A percentile compares a stretch with the other conserved stretches of the same genome.
phyloP scores from a whole-genome alignment of 352 stramenopile species.

The Phytophthora agathidicida region DNA sequence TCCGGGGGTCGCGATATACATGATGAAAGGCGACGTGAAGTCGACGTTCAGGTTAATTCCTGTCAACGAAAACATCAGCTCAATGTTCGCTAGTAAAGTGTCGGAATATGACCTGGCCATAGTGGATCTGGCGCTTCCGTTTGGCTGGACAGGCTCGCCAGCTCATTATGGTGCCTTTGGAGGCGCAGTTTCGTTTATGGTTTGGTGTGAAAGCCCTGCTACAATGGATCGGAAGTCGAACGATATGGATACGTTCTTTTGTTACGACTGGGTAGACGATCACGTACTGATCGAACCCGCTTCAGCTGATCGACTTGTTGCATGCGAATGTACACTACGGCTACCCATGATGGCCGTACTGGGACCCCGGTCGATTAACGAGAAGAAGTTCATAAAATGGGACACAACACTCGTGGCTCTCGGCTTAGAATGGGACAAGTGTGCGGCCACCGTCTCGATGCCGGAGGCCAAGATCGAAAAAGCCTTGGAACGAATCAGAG shows the following conservation, averaged over 20 bases:
- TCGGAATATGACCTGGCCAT: too few relatives aligned
- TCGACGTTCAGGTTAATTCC: too few relatives aligned
- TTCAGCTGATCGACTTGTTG: background rate
- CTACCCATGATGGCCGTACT: background rate
- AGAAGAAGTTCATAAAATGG: slow-evolving; percentile 11
- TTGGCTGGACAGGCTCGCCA: slow-evolving; percentile 3
- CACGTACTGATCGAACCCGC: slow-evolving; percentile 2
- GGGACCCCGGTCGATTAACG: slow-evolving; percentile 7
- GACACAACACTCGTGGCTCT: background rate
- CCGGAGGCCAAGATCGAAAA: slow-evolving; percentile 18
- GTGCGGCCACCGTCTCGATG: slow-evolving; percentile 4
- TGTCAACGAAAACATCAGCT: too few relatives aligned
- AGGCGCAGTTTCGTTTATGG: background rate
- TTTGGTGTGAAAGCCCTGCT: background rate
- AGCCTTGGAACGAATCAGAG: background rate
- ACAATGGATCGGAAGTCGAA: background rate
- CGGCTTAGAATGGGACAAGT: slow-evolving; percentile 3
- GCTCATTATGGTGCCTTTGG: slow-evolving; percentile 5
- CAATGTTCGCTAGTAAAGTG: too few relatives aligned
- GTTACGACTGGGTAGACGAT: slow-evolving; percentile 10
- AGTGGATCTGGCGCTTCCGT: slow-evolving; percentile 7
- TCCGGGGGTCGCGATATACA: background rate
- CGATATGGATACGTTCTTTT: background rate
- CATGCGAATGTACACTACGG: background rate
- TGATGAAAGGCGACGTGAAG: slow-evolving; percentile 6